A percentile compares a stretch with the other conserved stretches of the same genome.
Evolutionary conservation across 768 basidiomycete genomes (phyloP).

Genomic region (Pleurotus sapidus): DNA sequence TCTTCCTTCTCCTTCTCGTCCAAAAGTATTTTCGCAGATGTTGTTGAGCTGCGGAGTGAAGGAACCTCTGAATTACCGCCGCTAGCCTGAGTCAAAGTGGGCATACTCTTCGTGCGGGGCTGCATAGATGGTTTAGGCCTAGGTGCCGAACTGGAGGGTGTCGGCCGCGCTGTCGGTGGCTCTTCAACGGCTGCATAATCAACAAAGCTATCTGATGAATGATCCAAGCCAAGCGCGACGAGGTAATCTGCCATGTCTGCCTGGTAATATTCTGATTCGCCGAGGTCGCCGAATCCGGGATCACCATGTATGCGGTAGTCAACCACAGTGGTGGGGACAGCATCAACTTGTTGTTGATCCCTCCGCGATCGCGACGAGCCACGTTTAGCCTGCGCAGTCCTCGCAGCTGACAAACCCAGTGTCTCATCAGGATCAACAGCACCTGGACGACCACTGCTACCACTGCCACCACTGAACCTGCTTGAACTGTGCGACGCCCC

Average conservation of each 20-base stretch:
- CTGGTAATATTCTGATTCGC: neutral
- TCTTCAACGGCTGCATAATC: slow-evolving; percentile 16
- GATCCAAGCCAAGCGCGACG: neutral
- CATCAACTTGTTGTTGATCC: slow-evolving; percentile 1
- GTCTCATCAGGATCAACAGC: neutral
- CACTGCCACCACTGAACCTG: neutral
- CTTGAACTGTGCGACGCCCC: neutral
- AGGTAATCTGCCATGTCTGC: neutral
- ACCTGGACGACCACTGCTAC: neutral
- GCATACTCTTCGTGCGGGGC: slow-evolving; percentile 53
- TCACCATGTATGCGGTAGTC: neutral
- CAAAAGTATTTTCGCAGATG: slow-evolving; percentile 14
- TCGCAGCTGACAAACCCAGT: slow-evolving; percentile 4
- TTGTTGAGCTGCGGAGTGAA: slow-evolving; percentile 14
- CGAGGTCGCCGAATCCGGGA: neutral
- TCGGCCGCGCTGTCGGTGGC: neutral
- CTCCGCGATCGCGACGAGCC: neutral
- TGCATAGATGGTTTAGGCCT: slow-evolving; percentile 18
- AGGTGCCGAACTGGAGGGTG: slow-evolving; percentile 6
- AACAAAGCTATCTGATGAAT: slow-evolving; percentile 17
- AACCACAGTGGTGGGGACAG: neutral
- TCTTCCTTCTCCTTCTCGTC: slow-evolving; percentile 16
- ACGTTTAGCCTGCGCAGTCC: slow-evolving; percentile 4
- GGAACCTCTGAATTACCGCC: slow-evolving; percentile 11
- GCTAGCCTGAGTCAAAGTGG: slow-evolving; percentile 22